Base-by-base conservation (phyloP, 2,329 filamentous ascomycete species). In the Hirsutella rhossiliensis region DNA sequence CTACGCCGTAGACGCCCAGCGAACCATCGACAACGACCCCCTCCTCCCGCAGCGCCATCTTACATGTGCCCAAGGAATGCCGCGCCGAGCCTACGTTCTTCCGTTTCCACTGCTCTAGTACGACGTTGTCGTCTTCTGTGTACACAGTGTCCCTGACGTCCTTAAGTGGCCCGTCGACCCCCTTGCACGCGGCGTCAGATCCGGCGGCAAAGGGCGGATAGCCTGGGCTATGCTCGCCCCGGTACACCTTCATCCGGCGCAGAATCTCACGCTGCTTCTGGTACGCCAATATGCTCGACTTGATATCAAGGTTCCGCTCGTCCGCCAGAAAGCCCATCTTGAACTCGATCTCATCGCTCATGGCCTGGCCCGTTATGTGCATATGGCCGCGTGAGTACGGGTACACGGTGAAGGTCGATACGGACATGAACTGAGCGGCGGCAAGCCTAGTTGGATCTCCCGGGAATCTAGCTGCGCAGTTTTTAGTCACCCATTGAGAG, bases 211-310 rank as follows among this genome's bases (percentile, higher is more conserved):
- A n/a, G 50, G 47, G n/a, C 36, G 71, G 71, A 44, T 72, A 68
- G 1, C 59, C 52, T 4, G 54, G 43, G 4, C 60, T 54, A 3
- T 66, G 37, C 56, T 74, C 66, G 53, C 73, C 64, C 45, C 65
- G 52, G 58, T 72, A 80, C 45, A 68, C 63, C 2, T 66, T 58
- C 53, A 75, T 72, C 13, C 76, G 72, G 3, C 78, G 71, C 19
- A 68, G 62, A 43, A 82, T 70, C 56, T 81, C 78, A 3, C 79
- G 74, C 34, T 70, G 67, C 50, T 72, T 73, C 60, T 83, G 83
- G 64, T 83, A 83, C 1, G 64, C 69, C 77, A 78, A 82, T 11
- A 78, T 51, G 12, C 75, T 70, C 52, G 70, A 75, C 55, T 73
- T 73, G 27, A 80, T 27, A 52, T 82, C 78, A 20, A 80, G 29